phyloP scores from a whole-genome alignment of 768 basidiomycete genomes.

The Russula sp. region DNA sequence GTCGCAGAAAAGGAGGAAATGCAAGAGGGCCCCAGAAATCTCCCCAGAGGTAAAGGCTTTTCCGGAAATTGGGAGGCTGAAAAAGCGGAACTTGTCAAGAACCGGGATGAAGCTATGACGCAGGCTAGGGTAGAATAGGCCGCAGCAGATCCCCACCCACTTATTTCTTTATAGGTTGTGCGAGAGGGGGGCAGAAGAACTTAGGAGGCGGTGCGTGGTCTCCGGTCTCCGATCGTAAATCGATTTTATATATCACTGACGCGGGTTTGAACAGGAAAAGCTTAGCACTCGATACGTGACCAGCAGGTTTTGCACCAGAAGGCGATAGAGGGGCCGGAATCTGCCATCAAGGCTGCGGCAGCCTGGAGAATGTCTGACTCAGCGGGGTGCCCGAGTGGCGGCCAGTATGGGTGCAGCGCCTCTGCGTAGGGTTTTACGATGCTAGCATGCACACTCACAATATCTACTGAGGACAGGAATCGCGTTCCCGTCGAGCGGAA shows the following conservation, averaged over 20 bases:
- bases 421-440: neutral
- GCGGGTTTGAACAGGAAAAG: slow-evolving; percentile 49
- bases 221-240: slow-evolving; percentile 21
- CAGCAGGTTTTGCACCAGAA: slow-evolving; percentile 54
- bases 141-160: neutral
- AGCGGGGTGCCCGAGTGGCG: no score
- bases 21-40: slow-evolving; percentile 34
- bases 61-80: slow-evolving; percentile 54
- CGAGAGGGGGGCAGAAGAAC: slow-evolving; percentile 32
- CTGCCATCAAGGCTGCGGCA: slow-evolving; percentile 54
- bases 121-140: slow-evolving; percentile 50
- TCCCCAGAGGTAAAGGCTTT: slow-evolving; percentile 29
- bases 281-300: slow-evolving; percentile 42
- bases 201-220: slow-evolving; percentile 31
- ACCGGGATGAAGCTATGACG: slow-evolving; percentile 57
- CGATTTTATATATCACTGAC: slow-evolving; percentile 7
- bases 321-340: slow-evolving; percentile 48
- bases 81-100: slow-evolving; percentile 54
- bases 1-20: slow-evolving; percentile 57
- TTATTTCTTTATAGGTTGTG: slow-evolving; percentile 25
- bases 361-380: no score
- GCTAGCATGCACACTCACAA: neutral
- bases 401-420: no score
- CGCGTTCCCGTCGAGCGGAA: neutral
- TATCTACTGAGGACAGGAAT: neutral